Evolutionary conservation across 164 flowering plant species (phyloP), one percentile per base, ranked within the genome.

Genomic region (Tetrastigma voinierianum): DNA sequence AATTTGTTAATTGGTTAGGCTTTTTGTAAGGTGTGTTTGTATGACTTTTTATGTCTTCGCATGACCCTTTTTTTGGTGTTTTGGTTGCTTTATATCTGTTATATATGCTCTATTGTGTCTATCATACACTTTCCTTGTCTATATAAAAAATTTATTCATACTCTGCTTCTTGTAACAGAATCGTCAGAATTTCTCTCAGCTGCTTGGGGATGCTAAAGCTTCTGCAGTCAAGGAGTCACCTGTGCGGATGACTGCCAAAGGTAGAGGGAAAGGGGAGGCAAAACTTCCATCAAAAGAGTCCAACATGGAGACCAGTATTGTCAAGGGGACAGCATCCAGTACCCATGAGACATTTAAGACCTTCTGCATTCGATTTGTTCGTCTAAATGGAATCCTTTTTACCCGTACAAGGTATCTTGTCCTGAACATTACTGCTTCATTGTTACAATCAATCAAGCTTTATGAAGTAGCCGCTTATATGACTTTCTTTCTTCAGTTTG

Each of bases 381-480:
- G 98, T 51, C 78, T 96, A 11, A 89, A 87, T 88, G 99, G 99
- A 57, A 87, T 96, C 71, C 88, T 96, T 32, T 96, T 96, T 71
- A 92, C 98, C 2, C 88, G 91, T 46, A 91, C 97, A 70, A 96
- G 99, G 99, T 96, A 82, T 65, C 62, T 59, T 24, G 9, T 62
- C 18, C n/a, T 17, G n/a, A 52, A 20, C 8, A 40, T 40, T 24
- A 19, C 18, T 58, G 24, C 11, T 53, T 57, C 53, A 40, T 48
- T 46, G 9, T 32, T 23, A 51, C 24, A 24, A 6, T 14, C 43
- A 16, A 2, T 43, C 43, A 45, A 20, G 13, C 17, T 68, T 49
- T 51, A 46, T 44, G 10, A 18, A 48, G 10, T 46, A 21, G 25
- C 21, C 58, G 10, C 32, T 63, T 23, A 61, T 48, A n/a, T 59